phyloP scores from a whole-genome alignment of 768 basidiomycete species.

The Russula earlei region DNA sequence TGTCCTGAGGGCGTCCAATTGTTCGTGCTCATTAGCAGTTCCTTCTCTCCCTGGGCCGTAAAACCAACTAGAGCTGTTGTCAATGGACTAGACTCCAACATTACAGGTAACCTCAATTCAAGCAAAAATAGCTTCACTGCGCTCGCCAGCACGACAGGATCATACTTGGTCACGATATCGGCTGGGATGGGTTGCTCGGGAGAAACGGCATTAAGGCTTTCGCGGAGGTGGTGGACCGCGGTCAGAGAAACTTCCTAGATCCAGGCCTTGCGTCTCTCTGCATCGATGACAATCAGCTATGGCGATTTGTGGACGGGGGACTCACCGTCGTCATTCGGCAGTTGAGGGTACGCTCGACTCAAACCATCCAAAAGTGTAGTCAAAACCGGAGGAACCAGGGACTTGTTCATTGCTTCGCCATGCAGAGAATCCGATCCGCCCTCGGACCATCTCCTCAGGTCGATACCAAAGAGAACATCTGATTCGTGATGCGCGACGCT shows the following conservation, averaged over 20 bases:
- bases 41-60: conserved; percentile 41
- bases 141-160: conserved; percentile 79
- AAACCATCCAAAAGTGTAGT: conserved; percentile 55
- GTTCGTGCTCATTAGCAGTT: conserved; percentile 43
- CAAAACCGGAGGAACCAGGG: conserved; percentile 64
- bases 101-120: conserved; percentile 44
- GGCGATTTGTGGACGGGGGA: neutral
- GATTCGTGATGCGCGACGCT: conserved; percentile 72
- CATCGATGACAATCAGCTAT: neutral
- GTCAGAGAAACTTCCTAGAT: conserved; percentile 88
- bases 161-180: conserved; percentile 62
- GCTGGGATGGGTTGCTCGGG: conserved; percentile 38
- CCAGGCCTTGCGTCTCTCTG: conserved; percentile 85
- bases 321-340: conserved; percentile 58
- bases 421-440: conserved; percentile 57
- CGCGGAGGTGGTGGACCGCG: conserved; percentile 76
- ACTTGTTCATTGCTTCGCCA: conserved; percentile 47
- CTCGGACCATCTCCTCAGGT: conserved; percentile 86
- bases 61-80: conserved; percentile 38
- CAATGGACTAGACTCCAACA: neutral
- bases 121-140: conserved; percentile 81
- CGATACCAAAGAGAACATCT: conserved; percentile 86
- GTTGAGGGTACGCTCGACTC: conserved; percentile 48
- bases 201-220: conserved; percentile 69
- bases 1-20: conserved; percentile 48